Base-by-base conservation (phyloP, 2,329 filamentous ascomycete genomes). In the Hymenoscyphus linearis region DNA sequence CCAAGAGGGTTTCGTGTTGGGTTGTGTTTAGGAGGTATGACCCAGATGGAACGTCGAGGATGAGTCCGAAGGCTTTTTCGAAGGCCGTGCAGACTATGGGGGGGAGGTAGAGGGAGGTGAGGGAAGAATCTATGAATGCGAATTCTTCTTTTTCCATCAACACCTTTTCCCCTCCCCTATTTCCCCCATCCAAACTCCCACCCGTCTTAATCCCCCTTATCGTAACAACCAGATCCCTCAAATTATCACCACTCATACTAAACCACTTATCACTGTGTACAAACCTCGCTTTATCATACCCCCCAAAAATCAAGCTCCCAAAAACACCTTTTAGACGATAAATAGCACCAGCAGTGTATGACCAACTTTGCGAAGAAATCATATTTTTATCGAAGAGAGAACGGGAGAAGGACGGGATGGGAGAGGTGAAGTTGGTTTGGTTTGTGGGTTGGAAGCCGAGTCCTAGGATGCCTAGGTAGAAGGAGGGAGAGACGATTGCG, bases 401-500 rank as follows among this genome's bases (percentile, higher is more conserved):
- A 18, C 71, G 72, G 10, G 76, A 60, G 52, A 76, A 75, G 4
- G 74, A 73, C 22, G 72, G 22, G 14, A 27, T 22, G 12, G 52
- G 52, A n/a, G 31, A 16, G 1, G 14, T 25, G n/a, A n/a, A 53
- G 5, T 7, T 26, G 6, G 52, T 27, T 60, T 74, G 75, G 66
- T 77, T 77, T 6, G 74, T 65, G 6, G 76, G 76, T 60, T 77
- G 76, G 50, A 68, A 73, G 52, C 75, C 75, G n/a, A 77, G 67
- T 4, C 76, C 76, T 69, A 77, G 69, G n/a, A 76, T 69, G 9
- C 76, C 75, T 25, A 69, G 63, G 58, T 62, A 69, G 47, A 55
- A 68, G 16, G 58, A 40, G 53, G 66, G 57, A 1, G 66, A 62
- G 2, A 63, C 59, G 22, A 68, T 66, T 16, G 60, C 65, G 12